Percentiles rank a stretch among this genome's conserved stretches.
phyloP scores from a whole-genome alignment of 345 rosid genomes.

The Ricinus communis region DNA sequence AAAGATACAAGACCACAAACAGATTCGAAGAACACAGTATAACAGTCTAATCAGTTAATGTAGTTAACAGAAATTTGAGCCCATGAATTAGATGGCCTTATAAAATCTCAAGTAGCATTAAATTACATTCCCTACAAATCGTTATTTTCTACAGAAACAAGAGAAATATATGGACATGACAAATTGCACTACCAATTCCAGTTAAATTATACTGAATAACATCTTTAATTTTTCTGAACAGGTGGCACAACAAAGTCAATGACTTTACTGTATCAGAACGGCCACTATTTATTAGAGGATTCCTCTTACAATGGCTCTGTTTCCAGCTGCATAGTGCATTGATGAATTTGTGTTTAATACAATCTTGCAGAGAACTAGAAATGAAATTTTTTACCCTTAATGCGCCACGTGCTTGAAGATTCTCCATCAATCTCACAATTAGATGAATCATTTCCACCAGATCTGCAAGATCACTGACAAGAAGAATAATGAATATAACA shows the following conservation, averaged over 20 bases:
- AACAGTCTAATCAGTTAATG: neutral
- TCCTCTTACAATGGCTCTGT: neutral
- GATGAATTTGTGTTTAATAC: no score
- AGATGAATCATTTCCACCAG: conserved; percentile 73
- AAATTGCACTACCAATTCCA: no score
- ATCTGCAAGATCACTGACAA: conserved; percentile 89
- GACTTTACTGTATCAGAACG: neutral
- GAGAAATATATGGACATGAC: neutral
- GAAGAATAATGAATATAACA: conserved; percentile 20
- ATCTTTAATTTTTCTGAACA: neutral
- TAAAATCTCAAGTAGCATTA: no score
- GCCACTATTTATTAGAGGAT: neutral
- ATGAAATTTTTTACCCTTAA: conserved; percentile 66
- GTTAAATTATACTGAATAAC: neutral
- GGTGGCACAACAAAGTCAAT: no score
- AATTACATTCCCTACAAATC: neutral
- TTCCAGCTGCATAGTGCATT: neutral
- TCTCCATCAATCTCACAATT: conserved; percentile 74
- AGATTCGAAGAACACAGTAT: neutral
- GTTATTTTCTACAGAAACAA: neutral
- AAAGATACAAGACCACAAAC: conserved; percentile 3
- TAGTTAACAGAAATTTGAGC: neutral
- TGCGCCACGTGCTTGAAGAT: conserved; percentile 87
- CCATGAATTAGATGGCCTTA: no score
- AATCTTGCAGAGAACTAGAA: no score